These are phyloP conservation scores for Pichia sp. DNA, from an alignment of 1,139 yeast species.

Conservation along the genomic window DNA sequence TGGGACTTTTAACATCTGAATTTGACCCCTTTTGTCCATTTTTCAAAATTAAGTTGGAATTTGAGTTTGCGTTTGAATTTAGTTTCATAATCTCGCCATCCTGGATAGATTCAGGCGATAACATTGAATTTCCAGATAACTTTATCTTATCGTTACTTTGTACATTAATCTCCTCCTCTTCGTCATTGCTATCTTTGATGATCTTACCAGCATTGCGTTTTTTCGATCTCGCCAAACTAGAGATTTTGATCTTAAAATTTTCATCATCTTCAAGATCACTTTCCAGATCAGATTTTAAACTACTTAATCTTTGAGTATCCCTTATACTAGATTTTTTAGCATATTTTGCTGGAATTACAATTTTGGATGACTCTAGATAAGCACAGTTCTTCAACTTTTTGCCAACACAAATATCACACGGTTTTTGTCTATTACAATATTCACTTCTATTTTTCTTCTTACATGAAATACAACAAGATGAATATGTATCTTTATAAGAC, in stretches of 20 bases:
- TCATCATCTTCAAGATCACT: neutral
- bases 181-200: neutral
- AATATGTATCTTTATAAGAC: slow-evolving; percentile 6
- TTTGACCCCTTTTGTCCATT: neutral
- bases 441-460: slow-evolving; percentile 6
- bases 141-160: too few relatives aligned
- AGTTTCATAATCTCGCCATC: too few relatives aligned
- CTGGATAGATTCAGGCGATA: too few relatives aligned
- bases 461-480: slow-evolving; percentile 17
- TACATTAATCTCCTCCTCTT: neutral
- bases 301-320: neutral
- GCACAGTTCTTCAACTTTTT: slow-evolving; percentile 13
- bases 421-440: slow-evolving; percentile 15
- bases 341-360: slow-evolving; percentile 6
- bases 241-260: neutral
- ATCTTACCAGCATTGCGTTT: neutral
- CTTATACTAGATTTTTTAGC: neutral
- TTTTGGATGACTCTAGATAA: slow-evolving; percentile 13
- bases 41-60: too few relatives aligned
- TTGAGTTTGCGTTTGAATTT: too few relatives aligned
- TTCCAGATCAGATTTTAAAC: neutral
- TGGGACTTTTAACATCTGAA: neutral
- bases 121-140: too few relatives aligned
- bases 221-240: neutral
- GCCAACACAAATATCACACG: slow-evolving; percentile 19